These are phyloP conservation scores for Pyricularia grisea DNA, from an alignment of 2,329 filamentous ascomycete genomes.

Conservation along the genomic window DNA sequence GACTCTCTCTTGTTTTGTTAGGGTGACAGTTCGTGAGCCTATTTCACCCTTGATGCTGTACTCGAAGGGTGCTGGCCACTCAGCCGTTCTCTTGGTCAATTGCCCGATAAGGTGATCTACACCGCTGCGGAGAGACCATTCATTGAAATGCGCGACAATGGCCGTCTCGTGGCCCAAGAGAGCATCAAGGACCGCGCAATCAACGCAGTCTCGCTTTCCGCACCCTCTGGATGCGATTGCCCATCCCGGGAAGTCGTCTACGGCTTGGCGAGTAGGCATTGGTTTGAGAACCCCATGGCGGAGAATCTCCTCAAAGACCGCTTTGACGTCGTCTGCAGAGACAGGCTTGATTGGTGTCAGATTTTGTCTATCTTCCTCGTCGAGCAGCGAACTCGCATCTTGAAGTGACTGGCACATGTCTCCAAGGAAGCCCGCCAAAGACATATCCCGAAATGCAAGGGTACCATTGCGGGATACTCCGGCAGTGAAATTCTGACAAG, in stretches of 20 bases:
- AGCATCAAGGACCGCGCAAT: neutral
- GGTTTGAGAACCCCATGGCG: neutral
- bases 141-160: neutral
- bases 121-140: neutral
- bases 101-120: neutral
- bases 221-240: neutral
- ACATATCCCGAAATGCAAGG: neutral
- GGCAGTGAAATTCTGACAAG: neutral
- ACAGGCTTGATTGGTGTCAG: neutral
- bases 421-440: neutral
- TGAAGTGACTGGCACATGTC: neutral
- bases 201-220: neutral
- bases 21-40: neutral
- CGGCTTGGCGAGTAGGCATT: neutral
- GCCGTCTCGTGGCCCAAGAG: neutral
- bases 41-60: neutral
- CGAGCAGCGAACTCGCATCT: neutral
- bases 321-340: neutral
- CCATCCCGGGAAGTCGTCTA: neutral
- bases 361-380: neutral
- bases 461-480: neutral
- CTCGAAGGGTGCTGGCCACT: neutral
- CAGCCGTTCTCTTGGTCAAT: neutral
- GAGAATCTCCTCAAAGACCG: neutral
- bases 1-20: neutral